Base-by-base conservation (phyloP, 2,329 filamentous ascomycete species). In the Aureobasidium melanogenum region DNA sequence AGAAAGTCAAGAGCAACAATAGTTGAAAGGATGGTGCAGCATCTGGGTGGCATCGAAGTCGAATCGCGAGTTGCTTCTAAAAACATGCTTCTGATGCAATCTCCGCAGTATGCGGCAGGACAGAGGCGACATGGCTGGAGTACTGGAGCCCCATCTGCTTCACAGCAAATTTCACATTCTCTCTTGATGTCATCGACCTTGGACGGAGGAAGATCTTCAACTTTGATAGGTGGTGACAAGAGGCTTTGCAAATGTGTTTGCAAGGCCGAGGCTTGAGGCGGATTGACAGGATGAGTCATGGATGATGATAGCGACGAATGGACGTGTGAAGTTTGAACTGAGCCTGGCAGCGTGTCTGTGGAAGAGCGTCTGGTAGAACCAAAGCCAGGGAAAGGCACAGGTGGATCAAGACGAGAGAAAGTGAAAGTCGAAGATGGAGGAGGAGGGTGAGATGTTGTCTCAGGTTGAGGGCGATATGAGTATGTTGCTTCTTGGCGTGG, bases 1-100 rank as follows among this genome's bases (percentile, higher is more conserved):
- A 81, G 67, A 48, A 72, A 66, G 1, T 69, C 68, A 5, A 69
- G 67, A 5, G 72, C 72, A 30, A 74, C 66, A 26, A 76, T 73
- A n/a, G 79, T 67, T 48, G 77, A 76, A 10, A 82, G 71, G 8
- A 74, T 67, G 4, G 51, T 65, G 63, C 77, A 79, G 67, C 80
- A 82, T 28, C 71, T 70, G 3, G 77, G 76, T 2, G 77, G 78
- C 78, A 80, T 80, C 28, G 69, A 67, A 0, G 70, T 66, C 41
- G 70, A 67, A 59, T 78, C 71, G 36, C 68, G 71, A 61, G 70
- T 75, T 15, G 76, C 76, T 6, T 69, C 64, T 0, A 74, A 63
- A 66, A 80, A 80, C 72, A 77, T 75, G 5, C 64, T 60, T 51
- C 68, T 73, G 15, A 79, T 63, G 59, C 77, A 80, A 4, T 63